Evolutionary conservation across 208 protist species (phyloP), one percentile per base, ranked within the genome.

Genomic region (Trypanosoma cruzi): DNA sequence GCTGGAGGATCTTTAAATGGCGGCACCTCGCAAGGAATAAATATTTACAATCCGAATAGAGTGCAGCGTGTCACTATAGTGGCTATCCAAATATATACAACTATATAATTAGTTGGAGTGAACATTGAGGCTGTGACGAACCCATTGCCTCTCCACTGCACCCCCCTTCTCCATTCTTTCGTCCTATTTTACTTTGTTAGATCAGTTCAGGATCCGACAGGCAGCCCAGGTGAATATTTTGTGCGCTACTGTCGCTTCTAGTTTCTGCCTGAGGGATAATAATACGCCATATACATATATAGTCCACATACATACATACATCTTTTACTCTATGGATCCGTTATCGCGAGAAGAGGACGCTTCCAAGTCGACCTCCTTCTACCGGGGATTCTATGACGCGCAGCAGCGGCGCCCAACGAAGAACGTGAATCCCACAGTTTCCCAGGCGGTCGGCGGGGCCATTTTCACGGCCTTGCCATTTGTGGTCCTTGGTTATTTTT

Each of bases 341-440:
- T 57, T 74, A 29, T 64, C 70, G 52, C 42, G 63, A 26, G 70
- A 63, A n/a, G 46, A 55, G 5, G 42, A 44, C n/a, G 42, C 53
- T 18, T 29, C 48, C 26, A 71, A 65, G 46, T 68, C 68, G 36
- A 61, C 84, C 20, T 81, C 81, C 5, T 96, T 91, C 77, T 90
- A 85, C 68, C 80, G 82, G 16, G 90, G 90, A 63, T 96, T 94
- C 73, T 93, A 85, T 53, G 86, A 90, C 49, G 90, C 90, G 10
- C 84, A 94, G 75, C 80, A 88, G 80, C 85, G 87, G 31, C 85
- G 85, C n/a, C 81, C 78, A 54, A 77, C 80, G 16, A 79, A 88
- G 28, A 90, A 96, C 73, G 73, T 79, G 29, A 85, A 96, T 22
- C 84, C 81, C 1, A 88, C 84, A 16, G 26, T 76, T 14, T 78